These are phyloP conservation scores for Ganoderma lingzhi DNA, from an alignment of 1,284 basidiomycete species.

Conservation along the genomic window DNA sequence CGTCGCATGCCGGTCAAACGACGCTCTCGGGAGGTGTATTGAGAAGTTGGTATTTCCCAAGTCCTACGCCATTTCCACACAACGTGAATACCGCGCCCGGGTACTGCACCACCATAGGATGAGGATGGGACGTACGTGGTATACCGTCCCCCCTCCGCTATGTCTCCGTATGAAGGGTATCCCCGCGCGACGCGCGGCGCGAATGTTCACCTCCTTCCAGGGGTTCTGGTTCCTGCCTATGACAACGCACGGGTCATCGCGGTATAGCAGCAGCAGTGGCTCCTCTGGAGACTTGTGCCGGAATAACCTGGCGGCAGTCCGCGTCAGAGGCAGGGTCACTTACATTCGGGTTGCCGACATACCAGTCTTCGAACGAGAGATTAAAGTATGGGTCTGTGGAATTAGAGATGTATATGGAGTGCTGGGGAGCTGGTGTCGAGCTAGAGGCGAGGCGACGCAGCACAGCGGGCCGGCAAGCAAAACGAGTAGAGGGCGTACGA, in stretches of 20 bases:
- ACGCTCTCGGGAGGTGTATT: slow-evolving; percentile 84
- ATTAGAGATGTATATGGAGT: slow-evolving; percentile 82
- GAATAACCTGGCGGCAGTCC: slow-evolving; percentile 77
- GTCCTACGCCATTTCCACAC: slow-evolving; percentile 65
- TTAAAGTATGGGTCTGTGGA: slow-evolving; percentile 94
- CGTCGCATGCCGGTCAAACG: slow-evolving; percentile 86
- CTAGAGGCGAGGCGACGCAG: slow-evolving; percentile 16
- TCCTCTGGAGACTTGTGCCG: slow-evolving; percentile 70
- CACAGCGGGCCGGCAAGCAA: background rate
- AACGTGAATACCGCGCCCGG: background rate
- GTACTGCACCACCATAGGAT: background rate
- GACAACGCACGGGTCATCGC: slow-evolving; percentile 90
- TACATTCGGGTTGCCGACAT: slow-evolving; percentile 32
- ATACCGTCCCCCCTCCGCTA: slow-evolving; percentile 98
- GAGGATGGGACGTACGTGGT: slow-evolving; percentile 74
- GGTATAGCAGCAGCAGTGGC: slow-evolving; percentile 89
- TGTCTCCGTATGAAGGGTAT: slow-evolving; percentile 88
- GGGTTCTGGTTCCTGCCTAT: slow-evolving; percentile 98
- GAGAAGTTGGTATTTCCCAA: slow-evolving; percentile 98
- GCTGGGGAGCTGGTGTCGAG: slow-evolving; percentile 38
- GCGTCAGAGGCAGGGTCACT: background rate
- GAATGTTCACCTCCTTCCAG: slow-evolving; percentile 94
- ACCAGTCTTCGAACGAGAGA: slow-evolving; percentile 95
- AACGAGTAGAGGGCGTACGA: background rate
- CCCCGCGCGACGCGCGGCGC: slow-evolving; percentile 54